phyloP scores from a whole-genome alignment of 164 flowering plant species.

The Tetrastigma voinierianum region DNA sequence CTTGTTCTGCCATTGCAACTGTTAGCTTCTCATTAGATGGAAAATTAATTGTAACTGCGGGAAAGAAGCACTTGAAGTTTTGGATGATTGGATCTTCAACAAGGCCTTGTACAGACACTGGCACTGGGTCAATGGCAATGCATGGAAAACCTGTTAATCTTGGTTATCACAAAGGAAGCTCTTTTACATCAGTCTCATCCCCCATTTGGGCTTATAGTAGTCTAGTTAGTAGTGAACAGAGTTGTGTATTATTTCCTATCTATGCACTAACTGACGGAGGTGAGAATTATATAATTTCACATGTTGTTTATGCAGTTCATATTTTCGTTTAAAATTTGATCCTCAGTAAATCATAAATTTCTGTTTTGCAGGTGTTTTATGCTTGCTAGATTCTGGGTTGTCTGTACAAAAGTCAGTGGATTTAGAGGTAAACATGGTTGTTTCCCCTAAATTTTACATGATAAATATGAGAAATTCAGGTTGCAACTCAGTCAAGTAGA shows the following conservation, averaged over 20 bases:
- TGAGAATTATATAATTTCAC: slow-evolving; percentile 7
- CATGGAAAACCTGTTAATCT: slow-evolving; percentile 53
- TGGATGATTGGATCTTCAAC: slow-evolving; percentile 51
- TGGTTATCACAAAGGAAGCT: slow-evolving; percentile 48
- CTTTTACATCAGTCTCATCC: slow-evolving; percentile 52
- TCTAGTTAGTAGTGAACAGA: slow-evolving; percentile 16
- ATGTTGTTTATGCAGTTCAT: background rate
- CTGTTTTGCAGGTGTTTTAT: slow-evolving; percentile 50
- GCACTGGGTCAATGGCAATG: slow-evolving; percentile 27
- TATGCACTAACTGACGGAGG: slow-evolving; percentile 75
- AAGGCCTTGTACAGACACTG: slow-evolving; percentile 27
- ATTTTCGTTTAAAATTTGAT: too few relatives aligned
- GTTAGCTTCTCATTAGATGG: slow-evolving; percentile 62
- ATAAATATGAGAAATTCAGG: too few relatives aligned
- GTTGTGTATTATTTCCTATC: slow-evolving; percentile 26
- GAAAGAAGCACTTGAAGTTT: slow-evolving; percentile 65
- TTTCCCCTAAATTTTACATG: background rate
- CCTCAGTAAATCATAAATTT: background rate
- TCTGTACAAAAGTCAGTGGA: slow-evolving; percentile 46
- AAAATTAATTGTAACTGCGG: slow-evolving; percentile 53
- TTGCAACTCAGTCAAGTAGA: too few relatives aligned
- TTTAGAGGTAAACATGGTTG: slow-evolving; percentile 48
- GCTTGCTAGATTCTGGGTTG: slow-evolving; percentile 47
- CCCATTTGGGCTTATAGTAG: slow-evolving; percentile 19
- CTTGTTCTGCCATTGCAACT: slow-evolving; percentile 44